Evolutionary conservation across 2,329 filamentous ascomycete genomes (phyloP), one percentile per base, ranked within the genome.

Genomic region (Exophiala oligosperma): DNA sequence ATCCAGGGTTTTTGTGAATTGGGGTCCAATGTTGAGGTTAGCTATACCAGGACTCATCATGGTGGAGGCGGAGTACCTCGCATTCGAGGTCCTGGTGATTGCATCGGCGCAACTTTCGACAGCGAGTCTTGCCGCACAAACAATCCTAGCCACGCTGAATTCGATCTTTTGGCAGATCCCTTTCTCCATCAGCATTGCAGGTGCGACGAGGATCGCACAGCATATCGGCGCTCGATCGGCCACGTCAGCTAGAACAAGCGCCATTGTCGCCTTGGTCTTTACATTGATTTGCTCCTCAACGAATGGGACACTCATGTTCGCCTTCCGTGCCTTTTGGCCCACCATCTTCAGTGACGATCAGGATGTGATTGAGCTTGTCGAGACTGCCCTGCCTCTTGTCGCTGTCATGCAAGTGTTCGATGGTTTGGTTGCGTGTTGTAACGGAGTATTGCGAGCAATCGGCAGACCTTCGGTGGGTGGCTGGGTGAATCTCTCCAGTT

Each of bases 21-120:
- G 88, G 88, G 76, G 77, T 2, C 84, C 84, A 9, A 91, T 92
- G 90, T 82, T 94, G 66, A 82, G 84, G 41, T 83, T 95, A 48
- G 89, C 90, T 1, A 75, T 94, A 12, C 90, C 91, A 0, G 90
- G 91, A 2, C 85, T 94, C 72, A 76, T 92, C 64, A 94, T 94
- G 89, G 86, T 94, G 1, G 84, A 91, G 69, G 89, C 90, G 3
- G 91, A 94, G 70, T 93, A 88, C 77, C 80, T 93, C n/a, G 90
- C 90, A 4, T 94, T 95, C 72, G 91, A 95, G 70, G 85, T 92
- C 50, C 77, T 93, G 57, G 92, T 89, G 0, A 77, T 94, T 8
- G 83, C 84, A n/a, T 81, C 88, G 0, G 88, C 85, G 57, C 87
- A 86, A 65, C 84, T 94, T 52, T 87, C 86, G 4, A 81, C 87